A percentile compares a stretch with the other conserved stretches of the same genome.
These are phyloP conservation scores for Fusarium xyrophilum DNA, from an alignment of 2,329 filamentous ascomycete genomes.

Conservation along the genomic window DNA sequence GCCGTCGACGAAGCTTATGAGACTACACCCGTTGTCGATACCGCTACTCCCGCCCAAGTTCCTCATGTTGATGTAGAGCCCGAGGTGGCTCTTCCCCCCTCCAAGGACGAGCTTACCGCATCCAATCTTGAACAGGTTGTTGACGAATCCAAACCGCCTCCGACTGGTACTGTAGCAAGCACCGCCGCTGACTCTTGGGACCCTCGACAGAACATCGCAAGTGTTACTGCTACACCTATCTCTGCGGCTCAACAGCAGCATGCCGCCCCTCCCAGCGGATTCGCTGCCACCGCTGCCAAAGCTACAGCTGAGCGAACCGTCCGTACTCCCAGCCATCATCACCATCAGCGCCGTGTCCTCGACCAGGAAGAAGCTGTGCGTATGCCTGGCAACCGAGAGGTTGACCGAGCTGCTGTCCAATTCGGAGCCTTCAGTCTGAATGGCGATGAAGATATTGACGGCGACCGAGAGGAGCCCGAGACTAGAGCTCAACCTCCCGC, in stretches of 20 bases:
- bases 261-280: slow-evolving; percentile 69
- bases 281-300: slow-evolving; percentile 82
- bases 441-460: slow-evolving; percentile 87
- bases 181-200: slow-evolving; percentile 88
- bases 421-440: slow-evolving; percentile 95
- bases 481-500: slow-evolving; percentile 92
- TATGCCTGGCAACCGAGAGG: slow-evolving; percentile 95
- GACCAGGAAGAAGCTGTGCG: slow-evolving; percentile 98
- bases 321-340: slow-evolving; percentile 74
- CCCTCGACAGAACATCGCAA: slow-evolving; percentile 65
- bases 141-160: slow-evolving; percentile 77
- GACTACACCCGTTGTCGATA: slow-evolving; percentile 45
- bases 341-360: slow-evolving; percentile 77
- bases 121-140: slow-evolving; percentile 91
- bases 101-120: slow-evolving; percentile 85
- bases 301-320: slow-evolving; percentile 68
- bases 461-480: slow-evolving; percentile 93
- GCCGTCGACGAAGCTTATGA: slow-evolving; percentile 38
- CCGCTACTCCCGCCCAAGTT: slow-evolving; percentile 38
- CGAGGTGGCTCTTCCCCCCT: slow-evolving; percentile 64
- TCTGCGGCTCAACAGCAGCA: slow-evolving; percentile 69
- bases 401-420: slow-evolving; percentile 91
- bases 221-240: slow-evolving; percentile 70
- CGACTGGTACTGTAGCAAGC: slow-evolving; percentile 85
- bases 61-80: slow-evolving; percentile 42